Base-by-base conservation (phyloP, 1,284 basidiomycete genomes). In the Cystobasidium slooffiae region DNA sequence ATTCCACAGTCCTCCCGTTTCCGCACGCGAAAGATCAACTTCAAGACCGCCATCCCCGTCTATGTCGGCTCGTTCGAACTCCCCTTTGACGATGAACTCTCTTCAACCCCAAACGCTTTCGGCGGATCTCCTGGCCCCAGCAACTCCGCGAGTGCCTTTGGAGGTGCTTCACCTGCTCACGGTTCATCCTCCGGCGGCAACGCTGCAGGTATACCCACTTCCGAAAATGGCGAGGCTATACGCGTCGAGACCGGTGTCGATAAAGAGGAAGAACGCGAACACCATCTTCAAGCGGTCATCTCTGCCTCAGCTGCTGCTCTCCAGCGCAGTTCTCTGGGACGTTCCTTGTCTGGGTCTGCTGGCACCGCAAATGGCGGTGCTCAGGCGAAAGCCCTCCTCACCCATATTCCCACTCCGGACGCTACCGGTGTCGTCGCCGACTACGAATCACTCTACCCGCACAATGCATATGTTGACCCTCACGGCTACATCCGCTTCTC, bases 341-440 rank as follows among this genome's bases (percentile, higher is more conserved):
- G 66, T 22, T 59, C 66, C 41, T 20, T 47, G 22, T 44, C 66
- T 14, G 31, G 55, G 20, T 24, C 53, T 44, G 37, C 44, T 44
- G 62, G 69, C 12, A 43, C 58, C n/a, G 39, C 49, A 3, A 49
- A 41, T 14, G 47, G 18, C 7, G 55, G 56, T 18, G 10, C 58
- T 2, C 10, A 31, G 31, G 31, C 43, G 6, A 73, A 73, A 20
- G 37, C 62, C 9, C 52, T 65, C 47, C 67, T 75, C 51, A 77
- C 80, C 14, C 94, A 88, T 83, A 97, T 97, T 79, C 95, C 94
- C 3, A 94, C 91, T 6, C 94, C 94, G 0, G 93, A 95, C 81
- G 93, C 92, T 1, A 91, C 90, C 3, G 93, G 93, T 67, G 88
- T 92, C 67, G 88, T 91, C 78, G 78, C 78, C 46, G 78, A 81